phyloP scores from a whole-genome alignment of 306 rosid species.

The Sesbania bispinosa region DNA sequence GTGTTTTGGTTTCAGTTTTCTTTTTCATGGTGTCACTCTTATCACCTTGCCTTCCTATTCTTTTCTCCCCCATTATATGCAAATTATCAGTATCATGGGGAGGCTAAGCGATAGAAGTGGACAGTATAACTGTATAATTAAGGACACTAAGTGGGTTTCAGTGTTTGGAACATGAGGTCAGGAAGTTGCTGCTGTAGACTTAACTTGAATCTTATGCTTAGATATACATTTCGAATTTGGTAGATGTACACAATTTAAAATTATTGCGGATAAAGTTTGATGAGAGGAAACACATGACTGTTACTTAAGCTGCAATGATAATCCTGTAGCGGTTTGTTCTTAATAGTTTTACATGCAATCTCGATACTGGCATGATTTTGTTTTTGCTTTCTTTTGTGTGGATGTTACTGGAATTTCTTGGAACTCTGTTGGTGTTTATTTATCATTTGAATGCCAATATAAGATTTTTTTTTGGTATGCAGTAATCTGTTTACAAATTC shows the following conservation, averaged over 20 bases:
- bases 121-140: no score
- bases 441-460: no score
- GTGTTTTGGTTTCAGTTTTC: neutral
- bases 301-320: neutral
- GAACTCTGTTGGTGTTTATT: no score
- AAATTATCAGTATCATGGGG: neutral
- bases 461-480: no score
- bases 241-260: neutral
- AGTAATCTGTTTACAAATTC: constrained; percentile 93
- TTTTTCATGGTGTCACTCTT: no score
- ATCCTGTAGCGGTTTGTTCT: neutral
- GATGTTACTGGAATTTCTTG: no score
- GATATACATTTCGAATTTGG: neutral
- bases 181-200: neutral
- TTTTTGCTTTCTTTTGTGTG: neutral
- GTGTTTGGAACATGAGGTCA: no score
- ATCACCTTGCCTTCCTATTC: no score
- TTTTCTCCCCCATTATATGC: neutral
- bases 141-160: neutral
- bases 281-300: neutral
- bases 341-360: neutral
- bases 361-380: neutral
- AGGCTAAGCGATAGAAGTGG: neutral
- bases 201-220: neutral
- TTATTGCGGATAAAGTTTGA: neutral